These are phyloP conservation scores for Calonectria multiphialidica DNA, from an alignment of 2,329 filamentous ascomycete genomes.

Conservation along the genomic window DNA sequence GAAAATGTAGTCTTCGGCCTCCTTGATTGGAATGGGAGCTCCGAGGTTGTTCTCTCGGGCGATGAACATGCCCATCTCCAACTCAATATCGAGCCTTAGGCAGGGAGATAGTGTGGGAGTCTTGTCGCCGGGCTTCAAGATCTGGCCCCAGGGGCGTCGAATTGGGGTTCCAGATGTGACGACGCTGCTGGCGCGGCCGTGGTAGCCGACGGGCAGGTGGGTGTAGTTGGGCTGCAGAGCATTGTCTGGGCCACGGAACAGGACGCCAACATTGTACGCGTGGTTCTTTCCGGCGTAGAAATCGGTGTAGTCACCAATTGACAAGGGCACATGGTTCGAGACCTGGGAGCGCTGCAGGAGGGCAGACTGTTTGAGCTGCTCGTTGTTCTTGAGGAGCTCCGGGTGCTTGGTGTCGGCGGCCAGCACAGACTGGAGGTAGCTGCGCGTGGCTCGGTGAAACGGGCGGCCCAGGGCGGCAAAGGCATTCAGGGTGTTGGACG, in stretches of 20 bases:
- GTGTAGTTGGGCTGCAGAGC: constrained; percentile 86
- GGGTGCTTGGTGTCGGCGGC: constrained; percentile 63
- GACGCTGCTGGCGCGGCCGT: constrained; percentile 81
- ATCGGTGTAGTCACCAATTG: constrained; percentile 86
- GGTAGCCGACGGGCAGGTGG: constrained; percentile 84
- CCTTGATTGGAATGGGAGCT: constrained; percentile 71
- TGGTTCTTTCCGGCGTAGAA: constrained; percentile 87
- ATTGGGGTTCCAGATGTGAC: constrained; percentile 82
- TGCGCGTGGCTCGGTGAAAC: constrained; percentile 77
- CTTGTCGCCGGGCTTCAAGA: constrained; percentile 61
- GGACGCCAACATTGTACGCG: constrained; percentile 75
- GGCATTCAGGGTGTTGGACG: constrained; percentile 45
- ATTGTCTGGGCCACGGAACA: constrained; percentile 80
- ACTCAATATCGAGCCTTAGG: constrained; percentile 77
- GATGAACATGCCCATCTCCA: constrained; percentile 83
- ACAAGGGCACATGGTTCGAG: constrained; percentile 79
- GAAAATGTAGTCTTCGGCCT: constrained; percentile 80
- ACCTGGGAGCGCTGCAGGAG: constrained; percentile 57
- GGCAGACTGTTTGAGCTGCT: constrained; percentile 43
- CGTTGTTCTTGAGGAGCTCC: constrained; percentile 51
- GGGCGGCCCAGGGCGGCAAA: constrained; percentile 70
- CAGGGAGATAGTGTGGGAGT: constrained; percentile 70
- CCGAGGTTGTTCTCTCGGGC: constrained; percentile 75
- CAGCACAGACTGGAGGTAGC: constrained; percentile 73
- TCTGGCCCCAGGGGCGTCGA: constrained; percentile 79